Evolutionary conservation across 208 protist genomes (phyloP).

Genomic region (Zelonia costaricensis): DNA sequence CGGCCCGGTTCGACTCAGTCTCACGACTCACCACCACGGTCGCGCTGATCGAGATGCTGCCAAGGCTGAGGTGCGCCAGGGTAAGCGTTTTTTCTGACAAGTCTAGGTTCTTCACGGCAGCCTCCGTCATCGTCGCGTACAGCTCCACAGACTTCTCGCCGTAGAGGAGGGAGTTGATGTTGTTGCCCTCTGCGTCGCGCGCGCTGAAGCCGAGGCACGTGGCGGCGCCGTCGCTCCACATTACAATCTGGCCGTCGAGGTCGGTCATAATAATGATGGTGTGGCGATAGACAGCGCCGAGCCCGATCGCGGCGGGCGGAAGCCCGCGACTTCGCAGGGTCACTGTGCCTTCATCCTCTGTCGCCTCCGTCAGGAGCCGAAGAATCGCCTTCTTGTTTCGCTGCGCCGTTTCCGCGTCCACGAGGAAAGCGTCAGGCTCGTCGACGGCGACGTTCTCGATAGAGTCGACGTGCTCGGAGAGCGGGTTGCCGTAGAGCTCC

Average conservation of each 20-base stretch:
- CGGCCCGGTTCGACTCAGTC: constrained; percentile 32
- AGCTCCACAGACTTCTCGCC: constrained; percentile 59
- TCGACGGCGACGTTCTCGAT: constrained; percentile 5
- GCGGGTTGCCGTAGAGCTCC: constrained; percentile 12
- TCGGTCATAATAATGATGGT: constrained; percentile 53
- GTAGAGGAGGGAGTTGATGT: constrained; percentile 62
- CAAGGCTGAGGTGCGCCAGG: constrained; percentile 54
- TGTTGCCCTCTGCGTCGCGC: constrained; percentile 53
- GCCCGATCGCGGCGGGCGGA: constrained; percentile 29
- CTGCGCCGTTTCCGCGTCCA: constrained; percentile 24
- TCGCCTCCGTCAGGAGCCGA: constrained; percentile 40
- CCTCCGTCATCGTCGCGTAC: constrained; percentile 60
- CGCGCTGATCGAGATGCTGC: constrained; percentile 45
- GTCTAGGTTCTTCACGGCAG: constrained; percentile 49
- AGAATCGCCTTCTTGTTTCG: constrained; percentile 34
- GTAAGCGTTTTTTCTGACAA: constrained; percentile 42
- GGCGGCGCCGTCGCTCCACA: constrained; percentile 60
- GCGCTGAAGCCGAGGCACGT: constrained; percentile 47
- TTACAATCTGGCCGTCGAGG: constrained; percentile 45
- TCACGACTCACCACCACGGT: constrained; percentile 43
- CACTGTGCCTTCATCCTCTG: constrained; percentile 48
- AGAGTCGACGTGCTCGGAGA: constrained; percentile 11
- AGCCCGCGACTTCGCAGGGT: constrained; percentile 37
- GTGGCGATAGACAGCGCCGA: constrained; percentile 44
- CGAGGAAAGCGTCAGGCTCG: constrained; percentile 23